A percentile compares a stretch with the other conserved stretches of the same genome.
Evolutionary conservation across 1,284 basidiomycete genomes (phyloP).

Genomic region (Xanthoconium separans): DNA sequence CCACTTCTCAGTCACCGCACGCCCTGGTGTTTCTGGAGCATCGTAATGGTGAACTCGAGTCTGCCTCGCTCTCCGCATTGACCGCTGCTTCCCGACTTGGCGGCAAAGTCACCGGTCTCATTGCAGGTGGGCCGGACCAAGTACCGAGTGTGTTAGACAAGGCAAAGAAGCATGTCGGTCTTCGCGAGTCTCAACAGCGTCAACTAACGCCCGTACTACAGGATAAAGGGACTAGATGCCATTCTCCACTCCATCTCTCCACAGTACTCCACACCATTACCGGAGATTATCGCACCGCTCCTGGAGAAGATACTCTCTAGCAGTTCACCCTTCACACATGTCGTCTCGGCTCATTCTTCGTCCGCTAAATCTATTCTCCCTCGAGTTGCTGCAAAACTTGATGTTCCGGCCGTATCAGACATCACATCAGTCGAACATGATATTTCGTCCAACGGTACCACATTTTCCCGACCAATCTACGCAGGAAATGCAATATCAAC

Average conservation of each 20-base stretch:
- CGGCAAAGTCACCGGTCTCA: slow-evolving; percentile 84
- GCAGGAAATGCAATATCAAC: slow-evolving; percentile 98
- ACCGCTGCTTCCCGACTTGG: slow-evolving; percentile 87
- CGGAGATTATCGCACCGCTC: slow-evolving; percentile 53
- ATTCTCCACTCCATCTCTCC: slow-evolving; percentile 52
- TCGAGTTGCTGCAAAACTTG: slow-evolving; percentile 85
- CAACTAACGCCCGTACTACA: slow-evolving; percentile 24
- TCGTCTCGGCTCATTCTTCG: slow-evolving; percentile 70
- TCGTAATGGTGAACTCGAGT: slow-evolving; percentile 77
- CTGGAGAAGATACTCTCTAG: slow-evolving; percentile 53
- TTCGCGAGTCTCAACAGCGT: background rate
- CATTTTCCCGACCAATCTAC: slow-evolving; percentile 94
- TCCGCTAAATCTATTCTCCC: slow-evolving; percentile 68
- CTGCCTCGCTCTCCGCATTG: slow-evolving; percentile 85
- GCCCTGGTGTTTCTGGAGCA: slow-evolving; percentile 91
- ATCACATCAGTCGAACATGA: slow-evolving; percentile 85
- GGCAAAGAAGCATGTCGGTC: slow-evolving; percentile 68
- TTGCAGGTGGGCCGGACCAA: slow-evolving; percentile 76
- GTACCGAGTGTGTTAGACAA: slow-evolving; percentile 70
- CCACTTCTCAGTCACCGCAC: slow-evolving; percentile 57
- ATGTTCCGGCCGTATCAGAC: slow-evolving; percentile 88
- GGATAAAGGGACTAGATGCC: slow-evolving; percentile 48
- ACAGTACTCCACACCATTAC: slow-evolving; percentile 49
- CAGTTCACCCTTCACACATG: slow-evolving; percentile 73
- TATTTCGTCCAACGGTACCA: slow-evolving; percentile 64